Conservation (phyloP, 2,329 filamentous ascomycete species). For the Ramichloridium luteum region DNA sequence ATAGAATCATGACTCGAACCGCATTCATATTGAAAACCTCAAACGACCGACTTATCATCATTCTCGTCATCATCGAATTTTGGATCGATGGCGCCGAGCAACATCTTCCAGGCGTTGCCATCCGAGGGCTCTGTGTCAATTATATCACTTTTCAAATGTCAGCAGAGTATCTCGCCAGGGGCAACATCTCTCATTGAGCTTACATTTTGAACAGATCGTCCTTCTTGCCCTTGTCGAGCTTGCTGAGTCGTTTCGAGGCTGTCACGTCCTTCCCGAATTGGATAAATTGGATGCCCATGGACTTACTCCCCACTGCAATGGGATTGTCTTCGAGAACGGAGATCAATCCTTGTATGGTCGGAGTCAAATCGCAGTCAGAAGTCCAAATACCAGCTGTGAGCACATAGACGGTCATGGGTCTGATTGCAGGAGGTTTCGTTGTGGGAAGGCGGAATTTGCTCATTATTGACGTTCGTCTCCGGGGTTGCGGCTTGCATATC, state of each 20-base stretch:
- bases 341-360: slow-evolving; percentile 2
- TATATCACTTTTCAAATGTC: slow-evolving; percentile 14
- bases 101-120: slow-evolving; percentile 21
- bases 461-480: no score
- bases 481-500: no score
- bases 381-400: slow-evolving; percentile 8
- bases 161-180: background rate
- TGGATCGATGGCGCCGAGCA: slow-evolving; percentile 14
- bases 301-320: background rate
- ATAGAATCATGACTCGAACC: no score
- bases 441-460: no score
- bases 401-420: slow-evolving; percentile 9
- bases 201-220: background rate
- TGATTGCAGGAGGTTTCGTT: no score
- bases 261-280: slow-evolving; percentile 13
- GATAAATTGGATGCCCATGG: slow-evolving; percentile 20
- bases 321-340: slow-evolving; percentile 2
- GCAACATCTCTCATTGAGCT: background rate
- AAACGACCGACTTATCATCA: no score
- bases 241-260: slow-evolving; percentile 7
- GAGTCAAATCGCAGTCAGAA: background rate
- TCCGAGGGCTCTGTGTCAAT: slow-evolving; percentile 13
- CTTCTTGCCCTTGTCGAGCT: slow-evolving; percentile 7
- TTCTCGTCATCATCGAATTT: slow-evolving; percentile 8
- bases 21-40: no score